Percentiles rank a stretch among this genome's conserved stretches.
Conservation (phyloP, 192 early-diverging fungal genomes). For the Ambispora gerdemannii region DNA sequence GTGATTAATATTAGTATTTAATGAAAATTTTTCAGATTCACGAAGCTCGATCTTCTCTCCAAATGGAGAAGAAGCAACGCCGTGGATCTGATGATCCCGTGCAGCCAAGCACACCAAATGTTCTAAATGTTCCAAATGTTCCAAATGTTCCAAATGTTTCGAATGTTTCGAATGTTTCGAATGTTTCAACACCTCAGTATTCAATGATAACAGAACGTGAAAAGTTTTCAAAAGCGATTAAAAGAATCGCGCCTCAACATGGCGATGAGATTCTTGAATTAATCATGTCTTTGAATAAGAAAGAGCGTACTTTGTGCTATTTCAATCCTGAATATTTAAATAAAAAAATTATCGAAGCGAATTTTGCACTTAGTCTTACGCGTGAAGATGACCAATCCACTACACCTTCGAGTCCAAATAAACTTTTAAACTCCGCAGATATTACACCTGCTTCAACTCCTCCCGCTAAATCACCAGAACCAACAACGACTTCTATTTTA, state of each 20-base stretch:
- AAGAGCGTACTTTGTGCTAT: conserved; percentile 45
- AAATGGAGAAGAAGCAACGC: not conserved
- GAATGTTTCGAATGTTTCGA: not conserved
- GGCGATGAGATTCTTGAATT: conserved; percentile 43
- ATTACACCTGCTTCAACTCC: conserved; percentile 10
- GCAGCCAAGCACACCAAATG: not conserved
- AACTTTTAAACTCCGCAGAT: not conserved
- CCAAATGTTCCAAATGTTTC: not conserved
- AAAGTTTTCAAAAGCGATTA: conserved; percentile 38
- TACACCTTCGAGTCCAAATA: not conserved
- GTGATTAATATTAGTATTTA: not conserved
- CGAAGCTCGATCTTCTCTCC: conserved; percentile 11
- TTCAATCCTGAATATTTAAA: conserved; percentile 45
- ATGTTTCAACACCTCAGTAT: not conserved
- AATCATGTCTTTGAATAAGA: conserved; percentile 41
- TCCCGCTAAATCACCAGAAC: not conserved
- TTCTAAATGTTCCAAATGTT: not conserved
- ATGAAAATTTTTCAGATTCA: not conserved
- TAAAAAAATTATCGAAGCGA: conserved; percentile 37
- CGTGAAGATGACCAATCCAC: conserved; percentile 16
- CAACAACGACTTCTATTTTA: not conserved
- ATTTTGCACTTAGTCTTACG: conserved; percentile 37
- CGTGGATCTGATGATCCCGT: conserved; percentile 7
- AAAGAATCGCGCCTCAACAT: conserved; percentile 25
- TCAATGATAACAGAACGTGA: conserved; percentile 32